Conservation (phyloP, 345 rosid genomes). For the Sisymbrium irio region DNA sequence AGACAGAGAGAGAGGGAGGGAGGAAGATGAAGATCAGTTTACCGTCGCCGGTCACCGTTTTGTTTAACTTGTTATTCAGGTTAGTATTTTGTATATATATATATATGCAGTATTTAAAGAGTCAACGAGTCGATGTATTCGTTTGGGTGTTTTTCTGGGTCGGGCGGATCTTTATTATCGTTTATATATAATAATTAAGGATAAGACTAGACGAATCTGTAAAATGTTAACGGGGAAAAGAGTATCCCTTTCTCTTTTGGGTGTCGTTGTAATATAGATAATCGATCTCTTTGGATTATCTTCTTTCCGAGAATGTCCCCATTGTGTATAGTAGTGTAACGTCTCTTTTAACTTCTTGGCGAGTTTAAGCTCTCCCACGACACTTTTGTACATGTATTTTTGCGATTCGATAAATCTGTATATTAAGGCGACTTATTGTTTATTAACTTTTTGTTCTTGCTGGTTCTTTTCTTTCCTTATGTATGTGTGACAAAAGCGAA, state of each 20-base stretch:
- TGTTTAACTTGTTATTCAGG: conserved; percentile 20
- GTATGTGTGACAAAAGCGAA: not conserved
- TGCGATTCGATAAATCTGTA: not conserved
- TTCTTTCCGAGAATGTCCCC: not conserved
- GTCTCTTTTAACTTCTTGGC: not conserved
- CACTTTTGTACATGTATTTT: conserved; percentile 3
- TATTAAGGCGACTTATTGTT: not conserved
- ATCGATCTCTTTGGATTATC: not conserved
- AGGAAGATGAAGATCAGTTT: conserved; percentile 30
- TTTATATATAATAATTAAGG: conserved; percentile 13
- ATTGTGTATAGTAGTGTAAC: not conserved
- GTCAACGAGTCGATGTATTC: conserved; percentile 28
- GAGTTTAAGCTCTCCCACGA: not conserved
- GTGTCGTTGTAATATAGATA: conserved; percentile 21
- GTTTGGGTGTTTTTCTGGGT: conserved; percentile 31
- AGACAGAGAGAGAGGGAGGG: conserved; percentile 7
- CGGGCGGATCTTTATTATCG: conserved; percentile 24
- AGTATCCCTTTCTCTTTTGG: conserved; percentile 3
- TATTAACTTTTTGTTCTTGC: not conserved
- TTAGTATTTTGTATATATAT: conserved; percentile 33
- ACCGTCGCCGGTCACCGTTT: conserved; percentile 21
- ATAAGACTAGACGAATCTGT: conserved; percentile 26
- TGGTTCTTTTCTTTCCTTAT: not conserved
- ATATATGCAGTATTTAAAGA: conserved; percentile 20
- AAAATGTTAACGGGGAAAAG: not conserved